A percentile compares a stretch with the other conserved stretches of the same genome.
These are phyloP conservation scores for Starmerella bacillaris DNA, from an alignment of 805 yeast genomes.

Conservation along the genomic window DNA sequence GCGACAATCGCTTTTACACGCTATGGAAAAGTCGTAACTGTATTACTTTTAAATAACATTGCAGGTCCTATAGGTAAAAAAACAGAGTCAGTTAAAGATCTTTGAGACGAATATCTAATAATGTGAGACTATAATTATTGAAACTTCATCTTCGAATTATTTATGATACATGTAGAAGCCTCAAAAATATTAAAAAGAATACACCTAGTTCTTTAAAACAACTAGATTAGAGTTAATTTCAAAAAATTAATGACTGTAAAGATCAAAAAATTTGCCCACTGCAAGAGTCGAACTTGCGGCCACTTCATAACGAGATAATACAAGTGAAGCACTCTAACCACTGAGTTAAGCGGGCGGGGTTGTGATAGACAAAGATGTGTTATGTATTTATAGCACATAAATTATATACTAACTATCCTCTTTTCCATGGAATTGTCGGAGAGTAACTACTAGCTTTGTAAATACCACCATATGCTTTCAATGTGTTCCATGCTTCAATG, in stretches of 20 bases:
- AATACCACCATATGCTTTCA: constrained; percentile 44
- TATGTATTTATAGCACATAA: not conserved
- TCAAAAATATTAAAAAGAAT: too few relatives aligned
- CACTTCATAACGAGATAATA: constrained; percentile 11
- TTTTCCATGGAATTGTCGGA: constrained; percentile 17
- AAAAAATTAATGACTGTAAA: too few relatives aligned
- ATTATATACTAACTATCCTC: constrained; percentile 8
- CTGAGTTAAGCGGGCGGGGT: constrained; percentile 16
- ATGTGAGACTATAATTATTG: too few relatives aligned
- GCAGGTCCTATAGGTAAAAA: too few relatives aligned
- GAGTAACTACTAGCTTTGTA: constrained; percentile 29
- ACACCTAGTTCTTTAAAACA: too few relatives aligned
- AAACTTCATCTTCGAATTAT: too few relatives aligned
- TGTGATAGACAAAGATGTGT: not conserved
- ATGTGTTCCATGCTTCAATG: constrained; percentile 53
- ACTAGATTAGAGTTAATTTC: too few relatives aligned
- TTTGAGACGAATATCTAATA: too few relatives aligned
- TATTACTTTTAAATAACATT: too few relatives aligned
- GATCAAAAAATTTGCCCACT: constrained; percentile 13
- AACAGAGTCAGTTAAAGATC: too few relatives aligned
- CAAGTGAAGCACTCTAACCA: constrained; percentile 18
- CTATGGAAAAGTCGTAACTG: not conserved
- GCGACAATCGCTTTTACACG: constrained; percentile 1
- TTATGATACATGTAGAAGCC: too few relatives aligned
- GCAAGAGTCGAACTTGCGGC: constrained; percentile 18